Evolutionary conservation across 768 basidiomycete species (phyloP).

Genomic region (Tremella yokohamensis): DNA sequence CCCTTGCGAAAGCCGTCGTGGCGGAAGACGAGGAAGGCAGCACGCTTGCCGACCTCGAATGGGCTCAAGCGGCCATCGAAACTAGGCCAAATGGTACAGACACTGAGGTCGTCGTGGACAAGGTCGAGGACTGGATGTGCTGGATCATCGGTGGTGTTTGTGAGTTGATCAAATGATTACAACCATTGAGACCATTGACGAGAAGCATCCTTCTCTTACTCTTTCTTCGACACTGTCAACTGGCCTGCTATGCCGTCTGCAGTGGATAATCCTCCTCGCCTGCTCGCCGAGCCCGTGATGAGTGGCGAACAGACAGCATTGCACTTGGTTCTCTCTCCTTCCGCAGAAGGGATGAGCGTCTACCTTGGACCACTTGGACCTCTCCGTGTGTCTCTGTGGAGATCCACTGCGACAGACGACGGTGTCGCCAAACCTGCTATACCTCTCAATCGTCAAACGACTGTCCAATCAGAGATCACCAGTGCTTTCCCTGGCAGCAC

Average conservation of each 20-base stretch:
- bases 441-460: conserved; percentile 8
- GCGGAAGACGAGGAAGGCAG: conserved; percentile 33
- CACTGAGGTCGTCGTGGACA: conserved; percentile 57
- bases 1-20: conserved; percentile 31
- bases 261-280: conserved; percentile 88
- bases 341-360: conserved; percentile 58
- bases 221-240: conserved; percentile 66
- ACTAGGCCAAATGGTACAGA: not conserved
- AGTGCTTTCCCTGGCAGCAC: conserved; percentile 27
- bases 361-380: conserved; percentile 89
- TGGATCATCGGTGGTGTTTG: conserved; percentile 97
- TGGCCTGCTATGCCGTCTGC: conserved; percentile 55
- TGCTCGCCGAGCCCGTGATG: conserved; percentile 75
- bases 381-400: conserved; percentile 70
- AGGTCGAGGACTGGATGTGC: conserved; percentile 90
- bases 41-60: conserved; percentile 22
- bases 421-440: too few relatives aligned
- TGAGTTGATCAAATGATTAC: conserved; percentile 48
- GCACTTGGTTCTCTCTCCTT: conserved; percentile 77
- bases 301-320: conserved; percentile 68
- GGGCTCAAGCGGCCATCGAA: conserved; percentile 20
- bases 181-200: conserved; percentile 6
- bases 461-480: conserved; percentile 16
- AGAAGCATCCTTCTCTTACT: conserved; percentile 61
- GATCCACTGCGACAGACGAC: conserved; percentile 53